Base-by-base conservation (phyloP, 768 basidiomycete genomes). In the Tulasnella calospora region DNA sequence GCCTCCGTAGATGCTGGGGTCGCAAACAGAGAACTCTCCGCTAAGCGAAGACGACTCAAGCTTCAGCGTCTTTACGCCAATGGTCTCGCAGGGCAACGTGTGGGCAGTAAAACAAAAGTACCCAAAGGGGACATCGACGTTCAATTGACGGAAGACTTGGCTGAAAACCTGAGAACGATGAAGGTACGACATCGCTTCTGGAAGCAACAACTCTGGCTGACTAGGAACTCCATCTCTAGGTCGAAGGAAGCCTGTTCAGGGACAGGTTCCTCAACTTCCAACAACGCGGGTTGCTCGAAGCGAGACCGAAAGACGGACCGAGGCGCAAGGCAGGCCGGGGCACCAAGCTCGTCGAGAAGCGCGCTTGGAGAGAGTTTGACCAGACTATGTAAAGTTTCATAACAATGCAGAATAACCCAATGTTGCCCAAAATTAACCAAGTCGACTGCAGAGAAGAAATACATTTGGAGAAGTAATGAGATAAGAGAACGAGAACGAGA, bases 191-290 rank as follows among this genome's bases (percentile, higher is more conserved):
- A 44, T 46, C 38, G 72, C 17, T 7, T 36, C 12, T 13, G 33
- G 7, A 46, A 40, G 33, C 9, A 55, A 12, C 15, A 6, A 33
- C 33, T 19, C n/a, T 2, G 23, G 33, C 46, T 74, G 46, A 46
- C 33, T 33, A 6, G 13, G 38, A 5, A 38, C 17, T 15, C 71
- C 30, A 73, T 41, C 36, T 13, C 36, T 79, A 97, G 95, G 94
- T 94, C 23, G 95, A 98, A 86, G 96, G 96, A 35, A 98, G 97
- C 83, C 85, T 96, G 44, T 97, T 97, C 88, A 89, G 91, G 33
- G 96, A 98, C 83, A 90, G 94, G 1, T 95, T 95, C 86, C 84
- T 92, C 40, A 95, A 92, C 83, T 85, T 98, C 82, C 95, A 97
- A 82, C 93, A 96, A 80, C 88, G 95, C 38, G 94, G 93, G 0